phyloP scores from a whole-genome alignment of 169 alveolate genomes.

The Plasmodium inui region DNA sequence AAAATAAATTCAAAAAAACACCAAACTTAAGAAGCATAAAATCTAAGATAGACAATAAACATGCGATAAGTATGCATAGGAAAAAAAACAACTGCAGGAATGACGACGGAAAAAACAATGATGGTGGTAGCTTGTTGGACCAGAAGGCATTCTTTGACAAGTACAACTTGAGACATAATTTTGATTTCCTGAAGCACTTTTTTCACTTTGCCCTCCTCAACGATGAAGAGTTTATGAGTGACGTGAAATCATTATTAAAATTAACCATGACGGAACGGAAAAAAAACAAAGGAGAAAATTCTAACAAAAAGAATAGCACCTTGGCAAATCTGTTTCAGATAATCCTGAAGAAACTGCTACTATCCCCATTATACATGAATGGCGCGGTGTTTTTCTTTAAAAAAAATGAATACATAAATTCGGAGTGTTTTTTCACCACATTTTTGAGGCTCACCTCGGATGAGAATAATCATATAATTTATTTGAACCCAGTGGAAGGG shows the following conservation, averaged over 20 bases:
- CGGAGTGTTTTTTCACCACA: slow-evolving; percentile 21
- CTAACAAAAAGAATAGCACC: slow-evolving; percentile 29
- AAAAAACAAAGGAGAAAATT: slow-evolving; percentile 42
- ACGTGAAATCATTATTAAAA: slow-evolving; percentile 35
- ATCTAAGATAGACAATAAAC: slow-evolving; percentile 67
- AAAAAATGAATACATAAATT: slow-evolving; percentile 63
- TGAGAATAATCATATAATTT: slow-evolving; percentile 26
- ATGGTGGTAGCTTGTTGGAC: neutral
- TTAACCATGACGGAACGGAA: slow-evolving; percentile 15
- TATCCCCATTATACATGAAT: slow-evolving; percentile 41
- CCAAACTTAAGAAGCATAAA: slow-evolving; percentile 3
- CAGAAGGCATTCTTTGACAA: slow-evolving; percentile 53
- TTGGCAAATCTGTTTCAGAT: slow-evolving; percentile 19
- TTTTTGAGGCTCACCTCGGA: slow-evolving; percentile 13
- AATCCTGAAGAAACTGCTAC: slow-evolving; percentile 30
- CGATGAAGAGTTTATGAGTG: slow-evolving; percentile 46
- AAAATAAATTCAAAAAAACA: slow-evolving; percentile 27
- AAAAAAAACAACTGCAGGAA: slow-evolving; percentile 7
- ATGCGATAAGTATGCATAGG: slow-evolving; percentile 9
- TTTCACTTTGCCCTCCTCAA: slow-evolving; percentile 48
- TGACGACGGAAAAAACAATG: neutral
- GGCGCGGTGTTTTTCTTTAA: slow-evolving; percentile 60
- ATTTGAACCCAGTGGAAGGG: slow-evolving; percentile 45
- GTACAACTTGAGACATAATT: slow-evolving; percentile 38
- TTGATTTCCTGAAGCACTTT: slow-evolving; percentile 37